Conservation (phyloP, 768 basidiomycete species). For the Hydnum rufescens region DNA sequence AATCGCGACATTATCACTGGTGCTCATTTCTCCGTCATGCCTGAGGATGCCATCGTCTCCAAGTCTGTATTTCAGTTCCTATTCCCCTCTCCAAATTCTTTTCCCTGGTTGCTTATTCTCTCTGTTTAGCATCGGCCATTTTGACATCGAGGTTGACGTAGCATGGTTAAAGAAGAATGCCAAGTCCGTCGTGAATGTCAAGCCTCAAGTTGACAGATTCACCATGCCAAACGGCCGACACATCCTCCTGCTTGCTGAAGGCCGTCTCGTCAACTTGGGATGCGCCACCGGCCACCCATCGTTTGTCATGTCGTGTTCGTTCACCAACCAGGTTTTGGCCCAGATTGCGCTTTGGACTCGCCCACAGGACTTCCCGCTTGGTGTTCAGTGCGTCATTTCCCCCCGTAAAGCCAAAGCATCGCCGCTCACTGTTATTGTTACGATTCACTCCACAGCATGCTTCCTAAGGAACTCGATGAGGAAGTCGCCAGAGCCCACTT, state of each 20-base stretch:
- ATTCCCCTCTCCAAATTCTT: background rate
- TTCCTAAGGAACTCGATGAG: constrained; percentile 97
- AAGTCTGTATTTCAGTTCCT: constrained; percentile 37
- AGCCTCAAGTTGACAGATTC: constrained; percentile 97
- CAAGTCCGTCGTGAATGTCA: constrained; percentile 65
- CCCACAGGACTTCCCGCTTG: constrained; percentile 79
- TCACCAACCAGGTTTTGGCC: constrained; percentile 94
- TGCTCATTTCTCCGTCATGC: constrained; percentile 85
- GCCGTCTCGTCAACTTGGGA: constrained; percentile 96
- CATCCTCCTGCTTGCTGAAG: constrained; percentile 93
- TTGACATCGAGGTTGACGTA: constrained; percentile 62
- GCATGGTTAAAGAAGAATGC: constrained; percentile 96
- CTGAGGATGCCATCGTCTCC: constrained; percentile 95
- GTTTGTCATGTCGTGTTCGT: constrained; percentile 99
- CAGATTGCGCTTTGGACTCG: constrained; percentile 97
- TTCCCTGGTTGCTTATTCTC: too few relatives aligned
- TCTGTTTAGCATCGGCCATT: constrained; percentile 41
- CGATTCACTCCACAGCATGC: constrained; percentile 28
- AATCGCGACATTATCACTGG: constrained; percentile 94
- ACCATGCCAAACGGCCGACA: constrained; percentile 86
- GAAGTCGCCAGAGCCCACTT: constrained; percentile 97
- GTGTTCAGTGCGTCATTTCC: constrained; percentile 42
- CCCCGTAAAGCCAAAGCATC: background rate
- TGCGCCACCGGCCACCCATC: constrained; percentile 98
- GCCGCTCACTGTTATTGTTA: background rate